Base-by-base conservation (phyloP, 73 alveolate genomes). In the Paramecium bursaria region DNA sequence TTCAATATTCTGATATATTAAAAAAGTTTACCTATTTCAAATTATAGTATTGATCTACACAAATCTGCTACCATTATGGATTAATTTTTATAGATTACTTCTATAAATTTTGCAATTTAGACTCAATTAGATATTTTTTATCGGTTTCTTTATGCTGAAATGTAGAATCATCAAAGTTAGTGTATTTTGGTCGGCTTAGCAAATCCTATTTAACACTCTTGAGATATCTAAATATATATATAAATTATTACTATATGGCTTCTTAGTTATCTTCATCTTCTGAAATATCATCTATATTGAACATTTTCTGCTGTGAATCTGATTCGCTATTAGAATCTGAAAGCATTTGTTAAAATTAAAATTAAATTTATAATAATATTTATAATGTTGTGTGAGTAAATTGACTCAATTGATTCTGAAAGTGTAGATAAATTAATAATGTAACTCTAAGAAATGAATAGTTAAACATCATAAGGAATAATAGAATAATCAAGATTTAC, bases 281-380 rank as follows among this genome's bases (percentile, higher is more conserved):
- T 13, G 80, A 61, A 15, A 61, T 30, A 13, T 61, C 21, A 61
- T 67, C 60, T 11, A 67, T 67, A n/a, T 67, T 57, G 44, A 67
- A 67, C 21, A 67, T 57, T 21, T 21, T 42, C 22, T 39, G 19
- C 0, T 67, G 60, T 15, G 46, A 42, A 67, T 42, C n/a, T n/a
- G n/a, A n/a, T n/a, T n/a, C n/a, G n/a, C n/a, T n/a, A n/a, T n/a
- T n/a, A n/a, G n/a, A n/a, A n/a, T n/a, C n/a, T n/a, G n/a, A n/a
- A n/a, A n/a, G n/a, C n/a, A n/a, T n/a, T n/a, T n/a, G n/a, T n/a
- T n/a, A n/a, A n/a, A n/a, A n/a, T n/a, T n/a, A n/a, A n/a, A n/a
- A n/a, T n/a, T n/a, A n/a, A n/a, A n/a, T n/a, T n/a, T n/a, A n/a
- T n/a, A n/a, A n/a, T n/a, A n/a, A n/a, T n/a, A n/a, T n/a, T n/a